Conservation (phyloP, 345 rosid genomes). For the Iberis pinnata region DNA sequence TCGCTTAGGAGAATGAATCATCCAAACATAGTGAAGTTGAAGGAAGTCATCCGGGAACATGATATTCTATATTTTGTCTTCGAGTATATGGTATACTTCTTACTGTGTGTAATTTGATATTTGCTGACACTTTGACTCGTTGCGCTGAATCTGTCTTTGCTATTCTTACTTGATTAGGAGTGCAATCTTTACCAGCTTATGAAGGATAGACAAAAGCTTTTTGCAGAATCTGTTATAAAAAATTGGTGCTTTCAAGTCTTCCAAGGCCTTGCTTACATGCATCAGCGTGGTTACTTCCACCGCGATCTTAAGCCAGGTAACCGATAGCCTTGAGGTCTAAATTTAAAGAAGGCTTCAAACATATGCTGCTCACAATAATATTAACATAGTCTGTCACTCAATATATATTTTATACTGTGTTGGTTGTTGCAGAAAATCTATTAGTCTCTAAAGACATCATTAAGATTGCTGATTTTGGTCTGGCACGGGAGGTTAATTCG, state of each 20-base stretch:
- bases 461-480: constrained; percentile 97
- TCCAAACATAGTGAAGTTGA: constrained; percentile 91
- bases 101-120: constrained; percentile 5
- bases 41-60: constrained; percentile 90
- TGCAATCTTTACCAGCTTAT: constrained; percentile 90
- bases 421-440: constrained; percentile 58
- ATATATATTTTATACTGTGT: constrained; percentile 6
- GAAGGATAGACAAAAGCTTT: constrained; percentile 68
- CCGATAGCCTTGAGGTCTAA: constrained; percentile 13
- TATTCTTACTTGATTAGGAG: constrained; percentile 44
- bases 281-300: constrained; percentile 92
- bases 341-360: not conserved
- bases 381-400: not conserved
- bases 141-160: constrained; percentile 9
- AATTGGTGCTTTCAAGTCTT: constrained; percentile 98
- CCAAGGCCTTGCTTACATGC: constrained; percentile 92
- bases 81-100: constrained; percentile 77
- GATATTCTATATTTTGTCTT: constrained; percentile 82
- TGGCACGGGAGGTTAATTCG: constrained; percentile 85
- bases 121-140: not conserved
- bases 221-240: constrained; percentile 69
- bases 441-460: constrained; percentile 66
- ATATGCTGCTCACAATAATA: not conserved
- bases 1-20: constrained; percentile 84
- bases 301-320: constrained; percentile 99